Base-by-base conservation (phyloP, 2,329 filamentous ascomycete genomes). In the Colletotrichum spinosum region DNA sequence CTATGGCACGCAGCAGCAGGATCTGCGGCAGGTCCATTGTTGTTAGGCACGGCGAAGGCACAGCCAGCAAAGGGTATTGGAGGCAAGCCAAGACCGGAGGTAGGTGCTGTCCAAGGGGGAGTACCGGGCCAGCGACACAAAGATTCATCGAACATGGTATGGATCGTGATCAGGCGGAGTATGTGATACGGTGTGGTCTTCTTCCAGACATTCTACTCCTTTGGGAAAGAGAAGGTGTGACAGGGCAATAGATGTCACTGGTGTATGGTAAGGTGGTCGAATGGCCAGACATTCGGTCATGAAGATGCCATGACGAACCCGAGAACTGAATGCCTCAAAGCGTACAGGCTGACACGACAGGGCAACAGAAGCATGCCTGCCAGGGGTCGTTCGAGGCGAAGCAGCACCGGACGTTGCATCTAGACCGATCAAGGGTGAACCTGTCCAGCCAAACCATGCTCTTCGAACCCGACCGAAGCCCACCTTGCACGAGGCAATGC, bases 111-210 rank as follows among this genome's bases (percentile, higher is more conserved):
- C 41, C 37, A 35, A 41, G n/a, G 49, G 12, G 42, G 12, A 38
- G 11, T 42, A 38, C 34, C 46, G 13, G 25, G n/a, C n/a, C 12
- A 48, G 7, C 33, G 33, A 17, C n/a, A 33, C 46, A 4, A 7
- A 17, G 11, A 34, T 35, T 13, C 45, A 12, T 25, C 46, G 34
- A 25, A 42, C 25, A 46, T 4, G 3, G 44, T 11, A 65, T 50
- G 57, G 62, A 46, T 65, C n/a, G 50, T 10, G 34, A 51, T 56
- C 62, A 49, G 46, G 17, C 56, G 13, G 42, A 34, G 34, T 42
- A 48, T 13, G 60, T 53, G 37, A 50, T 48, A 37, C 1, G 54
- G 34, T 13, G n/a, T 34, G 52, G 44, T 60, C n/a, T 25, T 44
- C 55, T 48, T 17, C 17, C 56, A 55, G 57, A 35, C 39, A 61